Evolutionary conservation across 2,329 filamentous ascomycete species (phyloP).

Genomic region (Cercospora brassicicola): DNA sequence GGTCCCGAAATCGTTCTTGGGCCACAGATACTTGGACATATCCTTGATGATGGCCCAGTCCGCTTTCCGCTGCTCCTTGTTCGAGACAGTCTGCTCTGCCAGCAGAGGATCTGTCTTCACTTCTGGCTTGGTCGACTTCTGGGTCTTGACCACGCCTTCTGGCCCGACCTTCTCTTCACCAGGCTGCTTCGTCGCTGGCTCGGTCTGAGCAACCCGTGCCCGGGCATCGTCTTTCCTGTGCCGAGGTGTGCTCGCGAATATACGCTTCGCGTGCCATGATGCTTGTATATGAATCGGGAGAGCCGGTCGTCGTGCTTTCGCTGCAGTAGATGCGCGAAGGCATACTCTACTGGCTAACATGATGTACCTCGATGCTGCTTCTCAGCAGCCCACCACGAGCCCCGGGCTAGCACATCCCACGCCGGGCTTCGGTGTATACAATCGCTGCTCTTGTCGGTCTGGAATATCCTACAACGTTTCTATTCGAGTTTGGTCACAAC

Average conservation of each 20-base stretch:
- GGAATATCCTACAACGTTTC: not conserved
- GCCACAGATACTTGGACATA: slow-evolving; percentile 95
- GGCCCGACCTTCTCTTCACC: slow-evolving; percentile 38
- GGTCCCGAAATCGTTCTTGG: slow-evolving; percentile 78
- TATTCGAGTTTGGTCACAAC: not conserved
- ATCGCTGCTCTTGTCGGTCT: not conserved
- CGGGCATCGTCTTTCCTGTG: slow-evolving; percentile 46
- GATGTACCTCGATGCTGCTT: slow-evolving; percentile 6
- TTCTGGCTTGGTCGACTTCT: slow-evolving; percentile 34
- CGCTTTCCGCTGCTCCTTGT: slow-evolving; percentile 87
- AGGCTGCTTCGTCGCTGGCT: slow-evolving; percentile 32
- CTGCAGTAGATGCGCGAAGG: slow-evolving; percentile 21
- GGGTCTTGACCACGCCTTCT: slow-evolving; percentile 39
- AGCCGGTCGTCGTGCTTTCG: slow-evolving; percentile 10
- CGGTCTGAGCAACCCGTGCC: slow-evolving; percentile 30
- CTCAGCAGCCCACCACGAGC: not conserved
- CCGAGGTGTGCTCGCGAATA: slow-evolving; percentile 48
- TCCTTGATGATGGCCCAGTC: slow-evolving; percentile 99
- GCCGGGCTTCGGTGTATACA: not conserved
- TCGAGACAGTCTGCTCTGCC: slow-evolving; percentile 63
- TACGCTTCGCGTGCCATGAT: slow-evolving; percentile 36
- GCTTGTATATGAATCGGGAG: slow-evolving; percentile 21
- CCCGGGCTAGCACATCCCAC: not conserved
- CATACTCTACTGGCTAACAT: slow-evolving; percentile 36
- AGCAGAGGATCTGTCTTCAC: slow-evolving; percentile 59